Conservation (phyloP, 495 filamentous ascomycete species). For the Aspergillus mulundensis region DNA sequence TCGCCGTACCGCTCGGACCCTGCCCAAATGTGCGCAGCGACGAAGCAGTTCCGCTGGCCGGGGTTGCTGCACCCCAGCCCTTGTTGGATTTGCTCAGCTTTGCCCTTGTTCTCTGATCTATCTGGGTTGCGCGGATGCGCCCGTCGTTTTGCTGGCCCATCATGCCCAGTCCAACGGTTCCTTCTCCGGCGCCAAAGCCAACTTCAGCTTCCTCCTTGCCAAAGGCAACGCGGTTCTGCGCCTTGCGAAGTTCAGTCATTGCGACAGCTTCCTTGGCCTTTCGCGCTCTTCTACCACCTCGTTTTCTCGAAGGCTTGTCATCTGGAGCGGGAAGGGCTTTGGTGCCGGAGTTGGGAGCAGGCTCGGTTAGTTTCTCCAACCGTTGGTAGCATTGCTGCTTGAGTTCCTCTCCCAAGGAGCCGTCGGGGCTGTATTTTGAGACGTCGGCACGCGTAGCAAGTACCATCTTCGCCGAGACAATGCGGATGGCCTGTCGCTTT, state of each 20-base stretch:
- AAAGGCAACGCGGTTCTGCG: constrained; percentile 93
- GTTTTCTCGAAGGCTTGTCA: constrained; percentile 91
- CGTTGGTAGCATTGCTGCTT: constrained; percentile 78
- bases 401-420: constrained; percentile 79
- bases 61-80: constrained; percentile 81
- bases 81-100: constrained; percentile 93
- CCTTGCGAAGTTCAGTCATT: constrained; percentile 95
- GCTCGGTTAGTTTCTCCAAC: constrained; percentile 90
- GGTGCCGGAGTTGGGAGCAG: constrained; percentile 84
- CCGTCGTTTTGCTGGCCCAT: constrained; percentile 85
- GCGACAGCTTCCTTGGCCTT: constrained; percentile 96
- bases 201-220: constrained; percentile 94
- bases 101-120: constrained; percentile 89
- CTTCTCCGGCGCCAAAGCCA: constrained; percentile 83
- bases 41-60: constrained; percentile 60
- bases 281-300: constrained; percentile 83
- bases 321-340: constrained; percentile 90
- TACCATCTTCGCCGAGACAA: constrained; percentile 88
- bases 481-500: constrained; percentile 92
- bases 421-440: constrained; percentile 77
- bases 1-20: constrained; percentile 53
- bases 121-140: constrained; percentile 77
- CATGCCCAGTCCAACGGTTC: constrained; percentile 89
- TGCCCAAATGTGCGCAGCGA: constrained; percentile 75
- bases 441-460: constrained; percentile 86